These are phyloP conservation scores for Creolimax fragrantissima DNA, from an alignment of 78 protist species.

Conservation along the genomic window DNA sequence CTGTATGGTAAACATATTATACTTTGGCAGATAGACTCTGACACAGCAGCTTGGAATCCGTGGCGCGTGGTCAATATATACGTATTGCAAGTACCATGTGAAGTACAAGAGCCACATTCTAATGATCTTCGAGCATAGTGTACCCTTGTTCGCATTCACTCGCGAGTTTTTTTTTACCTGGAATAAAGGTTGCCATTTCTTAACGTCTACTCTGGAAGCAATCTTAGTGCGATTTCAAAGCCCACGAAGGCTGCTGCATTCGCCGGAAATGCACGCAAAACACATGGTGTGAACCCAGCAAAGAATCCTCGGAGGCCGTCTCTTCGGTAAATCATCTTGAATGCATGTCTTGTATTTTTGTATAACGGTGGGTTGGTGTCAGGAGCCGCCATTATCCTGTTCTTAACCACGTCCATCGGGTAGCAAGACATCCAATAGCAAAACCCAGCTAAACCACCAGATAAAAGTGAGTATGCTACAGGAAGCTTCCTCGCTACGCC, in stretches of 20 bases:
- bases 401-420: background rate
- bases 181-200: too few species aligned
- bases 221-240: background rate
- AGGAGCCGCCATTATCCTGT: background rate
- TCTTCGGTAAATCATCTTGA: background rate
- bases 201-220: background rate
- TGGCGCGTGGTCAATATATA: too few species aligned
- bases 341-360: background rate
- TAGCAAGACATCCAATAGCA: background rate
- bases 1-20: too few species aligned
- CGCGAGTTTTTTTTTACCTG: too few species aligned
- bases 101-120: too few species aligned
- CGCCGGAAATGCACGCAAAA: conserved; percentile 47
- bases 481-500: background rate
- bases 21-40: too few species aligned
- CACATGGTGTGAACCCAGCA: conserved; percentile 20
- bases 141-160: too few species aligned
- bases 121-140: too few species aligned
- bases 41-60: too few species aligned
- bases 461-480: background rate
- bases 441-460: background rate
- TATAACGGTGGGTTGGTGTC: background rate
- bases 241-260: conserved; percentile 35
- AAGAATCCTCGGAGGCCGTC: conserved; percentile 19
- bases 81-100: too few species aligned